Conservation (phyloP, 2,329 filamentous ascomycete genomes). For the Aureobasidium vineae region DNA sequence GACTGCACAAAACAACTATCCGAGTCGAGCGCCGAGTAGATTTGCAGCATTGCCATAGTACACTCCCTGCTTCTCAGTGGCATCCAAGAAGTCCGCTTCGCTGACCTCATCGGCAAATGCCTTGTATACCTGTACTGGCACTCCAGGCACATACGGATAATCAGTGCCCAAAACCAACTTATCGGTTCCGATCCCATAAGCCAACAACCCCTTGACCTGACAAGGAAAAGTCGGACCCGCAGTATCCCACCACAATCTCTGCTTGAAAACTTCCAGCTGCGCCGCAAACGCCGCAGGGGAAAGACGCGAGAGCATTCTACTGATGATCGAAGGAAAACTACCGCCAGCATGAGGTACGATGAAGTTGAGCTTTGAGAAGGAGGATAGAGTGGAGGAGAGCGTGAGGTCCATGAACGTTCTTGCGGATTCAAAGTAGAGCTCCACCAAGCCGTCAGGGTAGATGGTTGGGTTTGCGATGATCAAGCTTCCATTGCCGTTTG, state of each 20-base stretch:
- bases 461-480: slow-evolving; percentile 30
- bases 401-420: slow-evolving; percentile 52
- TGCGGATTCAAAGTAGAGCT: slow-evolving; percentile 56
- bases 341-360: slow-evolving; percentile 53
- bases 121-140: background rate
- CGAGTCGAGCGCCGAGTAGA: background rate
- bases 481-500: slow-evolving; percentile 9
- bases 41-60: background rate
- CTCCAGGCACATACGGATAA: background rate
- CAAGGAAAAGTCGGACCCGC: background rate
- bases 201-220: background rate
- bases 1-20: background rate
- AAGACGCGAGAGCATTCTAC: slow-evolving; percentile 45
- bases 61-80: background rate
- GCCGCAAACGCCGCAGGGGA: slow-evolving; percentile 39
- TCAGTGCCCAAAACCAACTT: background rate
- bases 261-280: slow-evolving; percentile 10
- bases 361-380: slow-evolving; percentile 49
- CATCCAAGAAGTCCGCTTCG: background rate
- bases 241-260: slow-evolving; percentile 6
- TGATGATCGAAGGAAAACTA: slow-evolving; percentile 41
- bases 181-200: background rate
- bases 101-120: background rate
- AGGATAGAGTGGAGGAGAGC: slow-evolving; percentile 47
- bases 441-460: slow-evolving; percentile 49